Conservation (phyloP, 371 early-diverging fungal genomes). For the Gilbertella persicaria region DNA sequence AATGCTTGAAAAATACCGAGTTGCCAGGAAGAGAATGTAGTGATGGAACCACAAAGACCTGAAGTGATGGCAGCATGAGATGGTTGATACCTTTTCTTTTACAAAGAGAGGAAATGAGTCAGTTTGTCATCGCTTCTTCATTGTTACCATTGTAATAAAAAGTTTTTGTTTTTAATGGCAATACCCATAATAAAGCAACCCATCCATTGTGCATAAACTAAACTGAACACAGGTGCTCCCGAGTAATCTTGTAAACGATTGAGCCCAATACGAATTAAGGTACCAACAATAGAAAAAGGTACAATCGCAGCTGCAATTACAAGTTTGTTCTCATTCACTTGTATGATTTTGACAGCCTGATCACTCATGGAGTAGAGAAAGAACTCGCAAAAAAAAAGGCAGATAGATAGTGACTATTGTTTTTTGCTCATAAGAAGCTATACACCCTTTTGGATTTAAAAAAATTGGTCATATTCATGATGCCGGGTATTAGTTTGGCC, state of each 20-base stretch:
- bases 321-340: conserved; percentile 43
- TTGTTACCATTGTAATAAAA: conserved; percentile 22
- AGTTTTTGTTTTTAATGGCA: conserved; percentile 24
- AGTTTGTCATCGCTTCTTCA: too few species aligned
- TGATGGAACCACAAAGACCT: conserved; percentile 87
- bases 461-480: conserved; percentile 36
- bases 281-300: conserved; percentile 67
- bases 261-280: conserved; percentile 62
- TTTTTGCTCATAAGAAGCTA: too few species aligned
- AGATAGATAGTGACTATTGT: too few species aligned
- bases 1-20: conserved; percentile 59
- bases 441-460: conserved; percentile 38
- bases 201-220: conserved; percentile 70
- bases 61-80: conserved; percentile 65
- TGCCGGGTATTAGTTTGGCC: conserved; percentile 48
- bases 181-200: conserved; percentile 76
- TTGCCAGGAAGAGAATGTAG: conserved; percentile 86
- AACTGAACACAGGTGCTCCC: conserved; percentile 62
- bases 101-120: background rate
- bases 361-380: too few species aligned
- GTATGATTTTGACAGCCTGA: too few species aligned
- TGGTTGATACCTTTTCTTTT: conserved; percentile 43
- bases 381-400: too few species aligned
- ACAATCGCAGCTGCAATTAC: conserved; percentile 45
- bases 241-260: conserved; percentile 56